Percentiles rank a stretch among this genome's conserved stretches.
phyloP scores from a whole-genome alignment of 495 filamentous ascomycete genomes.

The Aspergillus indologenus region DNA sequence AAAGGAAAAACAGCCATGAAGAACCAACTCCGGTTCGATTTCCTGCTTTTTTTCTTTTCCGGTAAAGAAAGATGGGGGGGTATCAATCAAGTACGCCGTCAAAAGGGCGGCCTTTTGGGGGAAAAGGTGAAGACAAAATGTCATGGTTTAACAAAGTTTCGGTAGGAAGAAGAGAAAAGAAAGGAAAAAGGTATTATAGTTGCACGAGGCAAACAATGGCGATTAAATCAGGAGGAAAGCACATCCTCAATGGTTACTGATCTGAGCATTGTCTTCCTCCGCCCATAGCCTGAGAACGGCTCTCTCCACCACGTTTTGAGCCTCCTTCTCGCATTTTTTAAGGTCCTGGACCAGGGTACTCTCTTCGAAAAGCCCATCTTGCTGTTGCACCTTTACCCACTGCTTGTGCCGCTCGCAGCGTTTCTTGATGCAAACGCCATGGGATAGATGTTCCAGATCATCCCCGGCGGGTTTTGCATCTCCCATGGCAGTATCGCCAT shows the following conservation, averaged over 20 bases:
- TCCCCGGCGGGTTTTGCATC: slow-evolving; percentile 27
- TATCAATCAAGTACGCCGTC: slow-evolving; percentile 26
- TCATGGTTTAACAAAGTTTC: slow-evolving; percentile 1
- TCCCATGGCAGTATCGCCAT: slow-evolving; percentile 39
- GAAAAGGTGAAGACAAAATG: neutral
- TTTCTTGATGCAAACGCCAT: slow-evolving; percentile 52
- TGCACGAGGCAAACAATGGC: neutral
- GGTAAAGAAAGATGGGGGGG: slow-evolving; percentile 23
- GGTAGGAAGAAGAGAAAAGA: neutral
- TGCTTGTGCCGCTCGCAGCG: slow-evolving; percentile 51
- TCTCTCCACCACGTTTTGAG: slow-evolving; percentile 44
- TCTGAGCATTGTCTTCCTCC: slow-evolving; percentile 31
- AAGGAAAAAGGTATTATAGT: too few species aligned
- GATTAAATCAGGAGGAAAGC: neutral
- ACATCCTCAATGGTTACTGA: slow-evolving; percentile 14
- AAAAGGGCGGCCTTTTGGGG: neutral
- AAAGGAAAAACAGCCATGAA: slow-evolving; percentile 4
- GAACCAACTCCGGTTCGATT: slow-evolving; percentile 32
- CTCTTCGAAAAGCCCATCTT: slow-evolving; percentile 48
- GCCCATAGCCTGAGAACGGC: slow-evolving; percentile 48
- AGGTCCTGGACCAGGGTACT: slow-evolving; percentile 40
- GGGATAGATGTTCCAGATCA: slow-evolving; percentile 31
- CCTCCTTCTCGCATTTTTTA: slow-evolving; percentile 42
- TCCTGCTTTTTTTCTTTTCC: slow-evolving; percentile 15
- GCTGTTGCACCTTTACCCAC: slow-evolving; percentile 51